Conservation (phyloP, 495 filamentous ascomycete species). For the Penicillium daleae region DNA sequence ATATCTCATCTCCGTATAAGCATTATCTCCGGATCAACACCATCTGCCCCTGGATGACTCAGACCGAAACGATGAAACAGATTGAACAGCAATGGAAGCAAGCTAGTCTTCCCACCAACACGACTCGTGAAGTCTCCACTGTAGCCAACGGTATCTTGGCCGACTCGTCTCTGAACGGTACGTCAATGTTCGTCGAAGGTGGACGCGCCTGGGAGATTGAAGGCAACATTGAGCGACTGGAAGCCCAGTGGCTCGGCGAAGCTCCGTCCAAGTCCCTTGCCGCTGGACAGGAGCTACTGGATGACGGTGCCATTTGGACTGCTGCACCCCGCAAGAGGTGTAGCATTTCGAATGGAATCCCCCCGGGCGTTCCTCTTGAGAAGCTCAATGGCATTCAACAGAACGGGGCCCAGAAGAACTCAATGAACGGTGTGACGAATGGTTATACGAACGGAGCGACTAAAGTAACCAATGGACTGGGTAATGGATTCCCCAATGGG, state of each 20-base stretch:
- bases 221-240: constrained; percentile 44
- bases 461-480: constrained; percentile 19
- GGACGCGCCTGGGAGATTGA: constrained; percentile 55
- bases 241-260: constrained; percentile 50
- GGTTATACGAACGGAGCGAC: constrained; percentile 11
- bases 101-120: constrained; percentile 51
- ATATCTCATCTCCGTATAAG: constrained; percentile 40
- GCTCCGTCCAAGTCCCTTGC: constrained; percentile 40
- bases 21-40: constrained; percentile 54
- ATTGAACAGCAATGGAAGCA: constrained; percentile 47
- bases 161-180: constrained; percentile 45
- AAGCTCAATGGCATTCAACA: constrained; percentile 23
- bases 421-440: background rate
- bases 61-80: constrained; percentile 46
- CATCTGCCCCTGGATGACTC: constrained; percentile 59
- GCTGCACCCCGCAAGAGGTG: constrained; percentile 25
- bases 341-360: constrained; percentile 29
- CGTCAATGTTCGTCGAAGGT: constrained; percentile 51
- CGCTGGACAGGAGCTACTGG: constrained; percentile 44
- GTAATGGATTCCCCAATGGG: constrained; percentile 10
- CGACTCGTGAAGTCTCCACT: constrained; percentile 45
- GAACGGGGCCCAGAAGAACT: constrained; percentile 12
- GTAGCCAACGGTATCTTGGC: constrained; percentile 45
- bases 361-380: constrained; percentile 25
- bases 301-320: constrained; percentile 34